Evolutionary conservation across 2,329 filamentous ascomycete species (phyloP), one percentile per base, ranked within the genome.

Genomic region (Neospermospora avenae): DNA sequence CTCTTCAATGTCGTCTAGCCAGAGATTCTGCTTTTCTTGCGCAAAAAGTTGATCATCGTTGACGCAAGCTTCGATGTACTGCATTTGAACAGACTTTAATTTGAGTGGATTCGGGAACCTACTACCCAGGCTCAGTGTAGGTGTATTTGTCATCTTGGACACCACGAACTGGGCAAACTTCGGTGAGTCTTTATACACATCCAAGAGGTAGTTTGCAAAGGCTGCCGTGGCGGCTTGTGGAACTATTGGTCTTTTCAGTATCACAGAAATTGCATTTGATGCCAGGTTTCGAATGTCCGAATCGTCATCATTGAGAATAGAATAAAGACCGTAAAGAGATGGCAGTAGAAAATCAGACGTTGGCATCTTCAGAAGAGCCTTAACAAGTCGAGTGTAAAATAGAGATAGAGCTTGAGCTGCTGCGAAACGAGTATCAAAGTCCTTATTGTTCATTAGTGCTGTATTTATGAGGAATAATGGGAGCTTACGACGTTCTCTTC

Each of bases 1-100:
- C 73, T 97, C 93, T 51, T 86, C 80, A 5, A 91, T 84, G 67
- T 92, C 87, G 72, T 98, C 93, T 53, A 93, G 78, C 73, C 91
- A 98, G n/a, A 97, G 80, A 71, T 99, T 99, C 72, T 96, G 92
- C 72, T 96, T 93, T 75, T 99, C 95, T 58, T 91, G 82, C 0
- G 84, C 87, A 72, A 99, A 99, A 0, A 99, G 82, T 3, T 86
- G 80, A 63, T 86, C 83, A 70, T 90, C 83, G 67, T 81, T 77
- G 58, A 76, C 74, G 68, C 84, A 72, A 3, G 82, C 80, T 8
- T 71, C 63, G 3, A 70, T 62, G 20, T 87, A 75, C 59, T 80
- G 77, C 1, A 66, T 54, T 24, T 70, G 69, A 0, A 77, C 76
- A 0, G 76, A 22, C 5, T 48, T 5, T 7, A 59, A 20, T 6